These are phyloP conservation scores for Fusarium sp. DNA, from an alignment of 2,329 filamentous ascomycete species.

Conservation along the genomic window DNA sequence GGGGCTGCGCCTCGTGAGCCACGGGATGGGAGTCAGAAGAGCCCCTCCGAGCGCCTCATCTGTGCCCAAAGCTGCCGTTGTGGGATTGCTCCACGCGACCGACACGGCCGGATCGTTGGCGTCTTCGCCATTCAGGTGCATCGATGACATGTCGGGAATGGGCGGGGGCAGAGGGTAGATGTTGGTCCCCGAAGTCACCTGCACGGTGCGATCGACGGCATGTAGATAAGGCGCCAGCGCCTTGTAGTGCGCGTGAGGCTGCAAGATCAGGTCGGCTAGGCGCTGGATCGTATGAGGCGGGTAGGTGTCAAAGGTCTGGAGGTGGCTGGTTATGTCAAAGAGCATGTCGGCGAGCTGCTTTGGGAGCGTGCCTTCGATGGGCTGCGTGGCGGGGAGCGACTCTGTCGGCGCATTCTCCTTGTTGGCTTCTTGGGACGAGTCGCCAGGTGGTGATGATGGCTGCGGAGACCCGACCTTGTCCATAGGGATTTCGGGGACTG, in stretches of 20 bases:
- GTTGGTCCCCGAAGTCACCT: conserved; percentile 82
- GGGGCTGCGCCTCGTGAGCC: conserved; percentile 65
- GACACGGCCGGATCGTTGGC: conserved; percentile 49
- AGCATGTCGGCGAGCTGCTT: conserved; percentile 69
- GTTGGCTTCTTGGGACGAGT: conserved; percentile 64
- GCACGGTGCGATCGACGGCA: conserved; percentile 87
- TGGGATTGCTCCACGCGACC: conserved; percentile 59
- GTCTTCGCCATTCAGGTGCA: conserved; percentile 69
- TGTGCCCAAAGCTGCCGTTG: conserved; percentile 67
- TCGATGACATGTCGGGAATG: conserved; percentile 64
- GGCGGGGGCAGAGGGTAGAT: conserved; percentile 82
- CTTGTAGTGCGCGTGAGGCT: conserved; percentile 79
- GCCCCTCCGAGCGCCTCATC: conserved; percentile 92
- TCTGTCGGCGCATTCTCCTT: conserved; percentile 70
- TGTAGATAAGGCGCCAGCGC: conserved; percentile 85
- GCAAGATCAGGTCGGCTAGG: conserved; percentile 82
- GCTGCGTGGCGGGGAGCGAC: conserved; percentile 48
- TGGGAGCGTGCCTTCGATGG: conserved; percentile 61
- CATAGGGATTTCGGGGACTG: conserved; percentile 50
- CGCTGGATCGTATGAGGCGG: conserved; percentile 95
- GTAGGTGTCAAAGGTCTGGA: conserved; percentile 73
- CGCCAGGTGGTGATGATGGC: conserved; percentile 54
- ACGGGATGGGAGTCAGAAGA: conserved; percentile 90
- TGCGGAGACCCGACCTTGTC: conserved; percentile 55
- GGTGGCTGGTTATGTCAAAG: conserved; percentile 64